Base-by-base conservation (phyloP, 202 grass and related monocot species). In the Alloteropsis angusta region DNA sequence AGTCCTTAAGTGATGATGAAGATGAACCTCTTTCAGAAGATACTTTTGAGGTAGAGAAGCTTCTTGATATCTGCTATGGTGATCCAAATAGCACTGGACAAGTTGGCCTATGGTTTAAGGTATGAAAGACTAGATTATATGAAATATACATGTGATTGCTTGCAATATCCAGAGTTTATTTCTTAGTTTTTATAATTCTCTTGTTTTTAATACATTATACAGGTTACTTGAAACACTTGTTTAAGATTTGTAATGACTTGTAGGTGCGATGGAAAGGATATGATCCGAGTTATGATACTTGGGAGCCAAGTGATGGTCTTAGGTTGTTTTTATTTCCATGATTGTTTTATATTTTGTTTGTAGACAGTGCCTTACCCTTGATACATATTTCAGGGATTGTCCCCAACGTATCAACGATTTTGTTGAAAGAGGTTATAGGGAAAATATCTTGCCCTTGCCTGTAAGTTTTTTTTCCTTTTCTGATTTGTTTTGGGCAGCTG, bases 181-280 rank as follows among this genome's bases (percentile, higher is more conserved):
- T 41, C n/a, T n/a, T n/a, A n/a, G n/a, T 4, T 65, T 39, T 39
- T 39, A 9, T 4, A 63, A 39, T 65, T 65, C 4, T 65, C 61
- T 65, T 38, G 36, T 65, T 65, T 55, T 55, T 43, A 66, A 14
- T 45, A 67, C 45, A 25, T 7, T 67, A 43, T 12, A 45, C 13
- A 42, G 35, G 18, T 67, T 43, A 43, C 37, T 67, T 26, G 12
- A 67, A 67, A 44, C 21, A 67, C 12, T 67, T 70, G 44, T 17
- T 48, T 70, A 48, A 49, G 43, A 30, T 30, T 48, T 70, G 7
- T 48, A 49, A 9, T 43, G 54, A 39, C 22, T 16, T 25, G 41
- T 47, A 91, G 89, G 89, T 91, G n/a, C 77, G 68, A 7, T 88
- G 89, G 85, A 91, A 91, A 67, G 78, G 85, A 11, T 91, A 91